Conservation (phyloP, 768 basidiomycete species). For the Candolleomyces aberdarensis region DNA sequence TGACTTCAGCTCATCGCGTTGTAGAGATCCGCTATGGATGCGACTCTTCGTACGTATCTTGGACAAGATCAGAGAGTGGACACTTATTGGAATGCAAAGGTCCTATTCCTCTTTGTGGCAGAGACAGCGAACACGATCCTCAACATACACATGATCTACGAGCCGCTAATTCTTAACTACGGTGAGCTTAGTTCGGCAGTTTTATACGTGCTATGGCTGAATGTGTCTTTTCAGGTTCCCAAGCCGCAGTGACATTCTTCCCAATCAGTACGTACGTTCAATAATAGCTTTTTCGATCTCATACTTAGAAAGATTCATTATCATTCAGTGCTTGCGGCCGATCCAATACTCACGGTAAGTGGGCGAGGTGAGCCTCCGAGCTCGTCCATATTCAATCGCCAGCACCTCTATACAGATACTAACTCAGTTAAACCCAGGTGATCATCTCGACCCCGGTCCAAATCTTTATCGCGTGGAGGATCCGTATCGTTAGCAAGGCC, state of each 20-base stretch:
- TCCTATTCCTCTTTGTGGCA: constrained; percentile 30
- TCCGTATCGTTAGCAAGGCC: constrained; percentile 37
- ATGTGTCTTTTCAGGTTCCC: background rate
- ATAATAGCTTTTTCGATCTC: background rate
- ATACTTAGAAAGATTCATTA: background rate
- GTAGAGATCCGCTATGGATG: constrained; percentile 32
- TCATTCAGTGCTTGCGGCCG: constrained; percentile 26
- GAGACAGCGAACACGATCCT: constrained; percentile 35
- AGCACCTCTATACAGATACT: background rate
- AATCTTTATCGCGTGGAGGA: constrained; percentile 44
- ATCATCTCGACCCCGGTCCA: constrained; percentile 46
- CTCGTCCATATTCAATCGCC: background rate
- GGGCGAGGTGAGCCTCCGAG: too few species aligned
- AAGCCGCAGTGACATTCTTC: constrained; percentile 20
- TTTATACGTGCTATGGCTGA: background rate
- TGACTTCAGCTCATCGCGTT: background rate
- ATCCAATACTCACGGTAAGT: constrained; percentile 8
- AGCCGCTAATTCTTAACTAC: constrained; percentile 35
- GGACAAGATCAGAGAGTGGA: background rate
- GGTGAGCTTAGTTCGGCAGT: constrained; percentile 19
- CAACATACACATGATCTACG: constrained; percentile 35
- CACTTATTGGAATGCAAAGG: constrained; percentile 13
- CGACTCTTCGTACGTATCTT: constrained; percentile 25
- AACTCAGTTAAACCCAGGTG: constrained; percentile 22
- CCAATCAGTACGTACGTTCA: constrained; percentile 23